Percentiles rank a stretch among this genome's conserved stretches.
Evolutionary conservation across 1,139 yeast genomes (phyloP).

Genomic region (Suhomyces chickasaworum): DNA sequence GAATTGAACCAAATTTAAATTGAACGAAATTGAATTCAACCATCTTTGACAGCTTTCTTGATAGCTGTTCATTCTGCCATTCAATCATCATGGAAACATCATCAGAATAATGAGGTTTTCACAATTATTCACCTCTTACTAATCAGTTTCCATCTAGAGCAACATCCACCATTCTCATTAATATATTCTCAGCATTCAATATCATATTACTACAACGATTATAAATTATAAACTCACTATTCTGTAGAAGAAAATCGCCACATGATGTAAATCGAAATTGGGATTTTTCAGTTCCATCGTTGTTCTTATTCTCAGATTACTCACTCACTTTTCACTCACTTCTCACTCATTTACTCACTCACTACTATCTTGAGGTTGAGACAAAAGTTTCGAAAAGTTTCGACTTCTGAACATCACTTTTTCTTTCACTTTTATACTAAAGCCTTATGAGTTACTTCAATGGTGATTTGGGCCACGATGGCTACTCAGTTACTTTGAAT

Average conservation of each 20-base stretch:
- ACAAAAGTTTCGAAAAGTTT: background rate
- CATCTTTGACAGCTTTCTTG: too few relatives aligned
- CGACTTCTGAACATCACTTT: background rate
- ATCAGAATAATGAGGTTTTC: too few relatives aligned
- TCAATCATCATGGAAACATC: too few relatives aligned
- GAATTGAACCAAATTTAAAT: too few relatives aligned
- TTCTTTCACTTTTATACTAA: background rate
- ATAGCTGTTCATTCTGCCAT: too few relatives aligned
- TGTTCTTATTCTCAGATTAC: too few relatives aligned
- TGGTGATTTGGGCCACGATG: constrained; percentile 48
- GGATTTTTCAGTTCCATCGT: too few relatives aligned
- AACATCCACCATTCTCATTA: background rate
- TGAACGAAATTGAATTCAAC: too few relatives aligned
- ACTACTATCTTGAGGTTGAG: background rate
- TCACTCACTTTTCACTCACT: too few relatives aligned
- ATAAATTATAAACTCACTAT: background rate
- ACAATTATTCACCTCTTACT: background rate
- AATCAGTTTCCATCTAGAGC: background rate
- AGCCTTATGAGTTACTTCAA: constrained; percentile 2
- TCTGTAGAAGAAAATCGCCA: too few relatives aligned
- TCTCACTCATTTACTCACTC: background rate
- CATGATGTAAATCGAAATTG: too few relatives aligned
- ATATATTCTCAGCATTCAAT: background rate
- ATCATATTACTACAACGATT: background rate
- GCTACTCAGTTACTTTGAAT: constrained; percentile 70